Base-by-base conservation (phyloP, 352 stramenopile genomes). In the Globisporangium splendens region DNA sequence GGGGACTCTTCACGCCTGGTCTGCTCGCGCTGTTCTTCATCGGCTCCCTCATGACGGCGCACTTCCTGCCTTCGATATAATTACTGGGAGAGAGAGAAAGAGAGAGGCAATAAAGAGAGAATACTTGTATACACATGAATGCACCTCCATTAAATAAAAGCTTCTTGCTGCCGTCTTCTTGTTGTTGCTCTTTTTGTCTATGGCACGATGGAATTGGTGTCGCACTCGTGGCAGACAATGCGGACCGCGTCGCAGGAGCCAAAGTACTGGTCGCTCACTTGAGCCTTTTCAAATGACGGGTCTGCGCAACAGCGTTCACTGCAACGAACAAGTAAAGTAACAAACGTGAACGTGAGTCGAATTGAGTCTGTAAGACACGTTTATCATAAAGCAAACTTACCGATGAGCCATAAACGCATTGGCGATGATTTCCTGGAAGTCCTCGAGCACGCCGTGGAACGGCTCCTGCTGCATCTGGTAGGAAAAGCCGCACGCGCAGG, bases 41-140 rank as follows among this genome's bases (percentile, higher is more conserved):
- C 50, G 95, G 89, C 8, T 68, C 78, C n/a, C 78, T 98, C 50
- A 98, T 98, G 81, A 87, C 77, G 1, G 77, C 94, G 7, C 93
- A 98, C 73, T 98, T 98, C 65, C 69, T 98, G 52, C 95, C 95
- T 1, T 77, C 82, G 8, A 93, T 93, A 18, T 93, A 51, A 75
- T 54, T 1, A 24, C 8, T 15, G 8, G 3, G 7, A 31, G 7
- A 35, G 28, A 35, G 28, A 35, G 28, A 35, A 8, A 35, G 28
- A 35, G 28, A 35, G 24, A 2, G 24, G 3, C 2, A 31, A 31
- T 7, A 2, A 31, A 31, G 24, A 2, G 24, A 31, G 28, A 35
- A 6, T 10, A 35, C 28, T 35, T 11, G 22, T 12, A 56, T 56
- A 22, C 33, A 56, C 39, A 56, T 35, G n/a, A 14, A 43, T 20